Evolutionary conservation across 2,329 filamentous ascomycete species (phyloP), one percentile per base, ranked within the genome.

Genomic region (Fonsecaea pugnacius): DNA sequence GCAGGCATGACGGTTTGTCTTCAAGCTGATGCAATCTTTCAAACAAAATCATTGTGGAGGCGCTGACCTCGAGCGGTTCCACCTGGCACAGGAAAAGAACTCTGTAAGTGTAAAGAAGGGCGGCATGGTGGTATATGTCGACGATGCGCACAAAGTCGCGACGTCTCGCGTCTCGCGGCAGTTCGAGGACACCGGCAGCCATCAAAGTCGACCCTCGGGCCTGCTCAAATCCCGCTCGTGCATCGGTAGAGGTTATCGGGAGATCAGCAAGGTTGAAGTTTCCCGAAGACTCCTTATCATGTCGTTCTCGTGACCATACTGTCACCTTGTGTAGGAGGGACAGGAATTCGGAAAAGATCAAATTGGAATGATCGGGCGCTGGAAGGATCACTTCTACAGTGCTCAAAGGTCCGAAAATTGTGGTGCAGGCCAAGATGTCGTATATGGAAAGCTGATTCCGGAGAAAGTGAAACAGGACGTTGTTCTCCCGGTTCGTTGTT

Each of bases 81-180:
- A 66, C 63, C 5, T 59, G 48, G 3, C 54, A 55, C 21, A 24
- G 32, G 1, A 68, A 64, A 10, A 74, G 63, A 4, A 69, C 68
- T 21, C 70, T 67, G 36, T 73, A 67, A 32, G 65, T 69, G 56
- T 74, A 74, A 9, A 74, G 71, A 35, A 72, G 51, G 14, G 60
- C 69, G 10, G 72, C 69, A 59, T 74, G 67, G 61, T 73, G 71
- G 46, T 73, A 73, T 50, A 74, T 70, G 53, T 67, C 68, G 5
- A 71, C 67, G 16, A 74, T 67, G 24, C 70, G 69, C 21, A 70
- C 63, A 33, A 73, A 73, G 43, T 71, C 71, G n/a, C 62, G 52
- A 24, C 61, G 66, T 4, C 63, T 69, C 32, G 65, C 60, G 16
- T 63, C 63, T 30, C 54, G 40, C 3, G 52, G 46, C 24, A 68